These are phyloP conservation scores for Pseudognaphalium luteoalbum DNA, from an alignment of 129 eudicot species.

Conservation along the genomic window DNA sequence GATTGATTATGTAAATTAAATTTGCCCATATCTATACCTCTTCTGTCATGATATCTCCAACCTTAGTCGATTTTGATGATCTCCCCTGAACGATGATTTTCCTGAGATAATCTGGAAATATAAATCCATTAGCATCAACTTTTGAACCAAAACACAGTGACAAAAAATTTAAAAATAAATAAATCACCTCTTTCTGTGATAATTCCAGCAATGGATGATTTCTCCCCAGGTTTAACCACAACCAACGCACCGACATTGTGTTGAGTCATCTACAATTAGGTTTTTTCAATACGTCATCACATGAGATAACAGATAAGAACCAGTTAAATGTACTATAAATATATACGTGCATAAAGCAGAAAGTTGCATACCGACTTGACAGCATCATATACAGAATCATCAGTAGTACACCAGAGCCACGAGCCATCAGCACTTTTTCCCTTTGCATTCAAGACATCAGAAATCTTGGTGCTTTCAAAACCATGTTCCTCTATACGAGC, in stretches of 20 bases:
- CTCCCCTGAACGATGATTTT: constrained; percentile 98
- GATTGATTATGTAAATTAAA: neutral
- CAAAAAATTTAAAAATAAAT: neutral
- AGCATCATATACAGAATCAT: constrained; percentile 94
- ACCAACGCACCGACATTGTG: constrained; percentile 99
- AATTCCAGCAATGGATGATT: constrained; percentile 86
- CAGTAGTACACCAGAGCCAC: constrained; percentile 99
- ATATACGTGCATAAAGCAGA: neutral
- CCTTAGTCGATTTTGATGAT: constrained; percentile 98
- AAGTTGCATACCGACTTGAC: constrained; percentile 76
- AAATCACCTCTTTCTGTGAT: constrained; percentile 90
- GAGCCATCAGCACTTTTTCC: constrained; percentile 97
- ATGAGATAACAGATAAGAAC: neutral
- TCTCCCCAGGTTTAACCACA: constrained; percentile 95
- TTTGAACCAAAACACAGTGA: neutral
- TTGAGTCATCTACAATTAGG: constrained; percentile 82
- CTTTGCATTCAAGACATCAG: constrained; percentile 73
- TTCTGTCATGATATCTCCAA: constrained; percentile 99
- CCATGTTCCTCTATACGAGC: constrained; percentile 96
- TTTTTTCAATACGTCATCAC: constrained; percentile 7
- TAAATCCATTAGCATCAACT: neutral
- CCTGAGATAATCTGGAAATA: constrained; percentile 87
- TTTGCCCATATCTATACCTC: constrained; percentile 57
- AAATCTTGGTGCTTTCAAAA: constrained; percentile 90
- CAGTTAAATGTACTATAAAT: neutral